Percentiles rank a stretch among this genome's conserved stretches.
These are phyloP conservation scores for Trichoderma hamatum DNA, from an alignment of 2,329 filamentous ascomycete species.

Conservation along the genomic window DNA sequence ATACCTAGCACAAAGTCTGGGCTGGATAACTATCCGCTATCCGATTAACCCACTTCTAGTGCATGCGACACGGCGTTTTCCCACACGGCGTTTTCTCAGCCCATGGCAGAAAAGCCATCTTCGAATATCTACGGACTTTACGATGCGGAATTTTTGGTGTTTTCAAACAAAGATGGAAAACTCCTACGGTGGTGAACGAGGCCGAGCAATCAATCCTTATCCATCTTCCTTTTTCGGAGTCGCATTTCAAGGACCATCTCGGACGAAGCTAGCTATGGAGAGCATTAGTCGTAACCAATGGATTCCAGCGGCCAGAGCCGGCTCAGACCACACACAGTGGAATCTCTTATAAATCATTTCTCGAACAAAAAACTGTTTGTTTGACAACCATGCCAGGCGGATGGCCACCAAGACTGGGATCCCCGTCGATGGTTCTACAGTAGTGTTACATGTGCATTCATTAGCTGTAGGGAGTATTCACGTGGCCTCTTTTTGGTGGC, in stretches of 20 bases:
- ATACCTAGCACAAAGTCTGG: neutral
- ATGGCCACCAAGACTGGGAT: neutral
- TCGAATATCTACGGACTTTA: neutral
- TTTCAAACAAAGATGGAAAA: neutral
- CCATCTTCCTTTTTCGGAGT: neutral
- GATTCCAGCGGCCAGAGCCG: slow-evolving; percentile 23
- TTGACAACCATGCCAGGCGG: neutral
- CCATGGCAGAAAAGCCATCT: neutral
- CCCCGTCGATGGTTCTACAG: neutral
- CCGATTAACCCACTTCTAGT: slow-evolving; percentile 1
- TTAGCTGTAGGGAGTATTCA: neutral
- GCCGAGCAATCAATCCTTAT: neutral
- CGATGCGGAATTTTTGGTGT: neutral
- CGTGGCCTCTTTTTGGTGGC: neutral
- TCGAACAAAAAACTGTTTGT: neutral
- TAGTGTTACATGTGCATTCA: slow-evolving; percentile 3
- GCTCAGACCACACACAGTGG: slow-evolving; percentile 2
- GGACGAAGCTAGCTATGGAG: neutral
- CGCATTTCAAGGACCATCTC: neutral
- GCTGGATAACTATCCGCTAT: neutral
- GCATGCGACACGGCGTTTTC: slow-evolving; percentile 14
- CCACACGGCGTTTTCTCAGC: slow-evolving; percentile 6
- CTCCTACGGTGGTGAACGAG: neutral
- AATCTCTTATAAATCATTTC: slow-evolving; percentile 23
- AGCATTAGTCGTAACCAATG: neutral